Base-by-base conservation (phyloP, 257 asterid genomes). In the Parsonsia alboflavescens region DNA sequence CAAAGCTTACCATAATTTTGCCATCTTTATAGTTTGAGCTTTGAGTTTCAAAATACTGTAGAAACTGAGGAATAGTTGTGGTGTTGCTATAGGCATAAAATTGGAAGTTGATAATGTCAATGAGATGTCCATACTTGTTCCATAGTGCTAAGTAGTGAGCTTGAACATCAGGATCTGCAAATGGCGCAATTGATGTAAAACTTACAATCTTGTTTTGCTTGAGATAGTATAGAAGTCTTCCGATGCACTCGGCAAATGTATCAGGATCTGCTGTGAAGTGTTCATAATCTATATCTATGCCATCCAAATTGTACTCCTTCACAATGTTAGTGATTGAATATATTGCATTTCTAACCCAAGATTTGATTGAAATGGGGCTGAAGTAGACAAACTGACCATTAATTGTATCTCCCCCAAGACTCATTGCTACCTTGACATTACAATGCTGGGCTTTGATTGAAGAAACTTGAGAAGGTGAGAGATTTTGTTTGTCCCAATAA, bases 221-320 rank as follows among this genome's bases (percentile, higher is more conserved):
- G 10, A 89, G 88, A 76, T 84, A 79, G 79, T 59, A 81, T n/a
- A 88, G 46, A 48, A 89, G 85, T 59, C 74, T 63, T 30, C 96
- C 96, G 0, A 91, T 83, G 79, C 96, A 91, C 76, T 89, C 91
- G 0, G 94, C 92, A 33, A 89, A 91, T 62, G 94, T 91, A 53
- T 85, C 82, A 0, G 97, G 86, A 78, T 89, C 89, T 28, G 88
- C 56, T 1, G 17, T 68, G 80, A 89, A 91, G 80, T 91, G 93
- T 58, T 91, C 97, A 19, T 91, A 89, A 61, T 91, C 97, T 57
- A 91, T 86, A 64, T 91, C 97, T 39, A 91, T 77, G 22, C 90
- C 97, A 21, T 91, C 97, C 41, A 91, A 74, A 45, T 83, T 67
- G 84, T 89, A 91, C 53, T 76, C 77, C 24, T 71, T 59, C 17